These are phyloP conservation scores for Penicillium freii DNA, from an alignment of 2,329 filamentous ascomycete genomes.

Conservation along the genomic window DNA sequence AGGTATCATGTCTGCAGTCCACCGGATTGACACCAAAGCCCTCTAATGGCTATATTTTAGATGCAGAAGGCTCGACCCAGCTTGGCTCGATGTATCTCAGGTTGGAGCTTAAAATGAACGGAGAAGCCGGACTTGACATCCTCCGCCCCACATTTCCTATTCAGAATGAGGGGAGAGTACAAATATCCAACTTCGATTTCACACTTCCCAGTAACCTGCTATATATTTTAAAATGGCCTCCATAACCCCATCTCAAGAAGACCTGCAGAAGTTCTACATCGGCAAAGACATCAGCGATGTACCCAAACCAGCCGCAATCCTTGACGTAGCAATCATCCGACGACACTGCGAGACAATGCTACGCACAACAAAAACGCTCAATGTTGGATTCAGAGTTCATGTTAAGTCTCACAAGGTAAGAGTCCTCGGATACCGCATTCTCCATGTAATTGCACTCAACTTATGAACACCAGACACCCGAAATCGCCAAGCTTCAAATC, in stretches of 20 bases:
- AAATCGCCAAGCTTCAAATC: slow-evolving; percentile 69
- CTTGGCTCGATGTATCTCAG: no score
- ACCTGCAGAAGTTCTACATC: slow-evolving; percentile 46
- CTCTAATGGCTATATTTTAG: neutral
- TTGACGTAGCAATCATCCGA: slow-evolving; percentile 65
- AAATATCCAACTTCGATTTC: neutral
- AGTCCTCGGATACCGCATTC: neutral
- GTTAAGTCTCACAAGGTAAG: slow-evolving; percentile 79
- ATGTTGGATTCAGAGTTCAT: slow-evolving; percentile 70
- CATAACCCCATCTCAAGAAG: slow-evolving; percentile 10
- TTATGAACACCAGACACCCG: slow-evolving; percentile 53
- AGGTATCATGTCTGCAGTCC: neutral
- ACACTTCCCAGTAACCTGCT: neutral
- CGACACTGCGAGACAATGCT: slow-evolving; percentile 72
- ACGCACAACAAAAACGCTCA: slow-evolving; percentile 57
- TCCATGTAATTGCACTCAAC: neutral
- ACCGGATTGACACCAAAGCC: neutral
- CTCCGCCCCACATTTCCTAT: slow-evolving; percentile 9
- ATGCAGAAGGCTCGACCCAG: no score
- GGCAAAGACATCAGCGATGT: slow-evolving; percentile 61
- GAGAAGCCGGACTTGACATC: slow-evolving; percentile 3
- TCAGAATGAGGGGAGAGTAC: neutral
- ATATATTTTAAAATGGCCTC: slow-evolving; percentile 4
- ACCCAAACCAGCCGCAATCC: slow-evolving; percentile 64
- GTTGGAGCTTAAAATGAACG: neutral